Conservation (phyloP, 768 basidiomycete genomes). For the Cyathus striatus region DNA sequence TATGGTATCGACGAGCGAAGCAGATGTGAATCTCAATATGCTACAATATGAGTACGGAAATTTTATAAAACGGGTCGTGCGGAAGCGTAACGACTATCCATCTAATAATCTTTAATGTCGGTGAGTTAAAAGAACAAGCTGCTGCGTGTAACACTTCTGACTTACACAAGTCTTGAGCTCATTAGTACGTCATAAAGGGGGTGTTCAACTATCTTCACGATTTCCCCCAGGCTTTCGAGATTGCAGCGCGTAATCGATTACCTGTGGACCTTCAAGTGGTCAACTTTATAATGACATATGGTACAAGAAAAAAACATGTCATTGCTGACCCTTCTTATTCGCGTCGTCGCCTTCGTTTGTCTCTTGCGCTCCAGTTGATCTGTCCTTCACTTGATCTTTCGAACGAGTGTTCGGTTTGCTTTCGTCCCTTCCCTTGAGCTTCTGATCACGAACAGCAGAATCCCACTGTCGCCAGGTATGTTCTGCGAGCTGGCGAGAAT, state of each 20-base stretch:
- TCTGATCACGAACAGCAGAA: conserved; percentile 14
- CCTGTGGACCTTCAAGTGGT: conserved; percentile 8
- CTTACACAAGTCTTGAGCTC: not conserved
- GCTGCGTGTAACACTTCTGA: not conserved
- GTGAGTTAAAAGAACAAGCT: too few species aligned
- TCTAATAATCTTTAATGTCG: too few species aligned
- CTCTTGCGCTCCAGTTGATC: not conserved
- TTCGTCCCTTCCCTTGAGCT: conserved; percentile 1
- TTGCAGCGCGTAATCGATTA: conserved; percentile 7
- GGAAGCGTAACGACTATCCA: too few species aligned
- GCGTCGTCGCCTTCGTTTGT: not conserved
- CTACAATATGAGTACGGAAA: too few species aligned
- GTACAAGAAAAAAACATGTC: not conserved
- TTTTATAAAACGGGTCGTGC: too few species aligned
- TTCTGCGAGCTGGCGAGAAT: conserved; percentile 34
- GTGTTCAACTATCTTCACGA: not conserved
- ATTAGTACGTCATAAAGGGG: not conserved
- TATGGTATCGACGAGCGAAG: too few species aligned
- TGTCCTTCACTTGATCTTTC: not conserved
- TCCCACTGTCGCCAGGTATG: conserved; percentile 39
- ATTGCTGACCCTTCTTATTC: not conserved
- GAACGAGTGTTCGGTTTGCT: not conserved
- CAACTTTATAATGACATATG: not conserved
- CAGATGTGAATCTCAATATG: too few species aligned
- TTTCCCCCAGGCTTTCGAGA: conserved; percentile 2